Evolutionary conservation across 2,329 filamentous ascomycete species (phyloP).

Genomic region (Orbilia oligospora): DNA sequence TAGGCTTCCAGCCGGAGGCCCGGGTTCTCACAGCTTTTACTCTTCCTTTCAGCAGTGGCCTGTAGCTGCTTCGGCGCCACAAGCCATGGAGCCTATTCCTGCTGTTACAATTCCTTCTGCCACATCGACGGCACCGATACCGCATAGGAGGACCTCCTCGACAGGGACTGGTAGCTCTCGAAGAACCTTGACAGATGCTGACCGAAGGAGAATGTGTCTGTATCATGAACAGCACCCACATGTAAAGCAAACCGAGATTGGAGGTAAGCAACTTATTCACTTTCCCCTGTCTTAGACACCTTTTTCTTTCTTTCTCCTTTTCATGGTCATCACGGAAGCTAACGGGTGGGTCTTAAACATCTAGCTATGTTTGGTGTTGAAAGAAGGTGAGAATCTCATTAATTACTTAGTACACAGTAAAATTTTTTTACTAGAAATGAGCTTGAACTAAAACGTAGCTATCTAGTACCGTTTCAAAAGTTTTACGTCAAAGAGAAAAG

Average conservation of each 20-base stretch:
- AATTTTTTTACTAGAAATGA: slow-evolving; percentile 1
- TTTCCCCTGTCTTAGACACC: background rate
- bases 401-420: slow-evolving; percentile 16
- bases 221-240: slow-evolving; percentile 91
- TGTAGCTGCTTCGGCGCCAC: slow-evolving; percentile 48
- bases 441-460: slow-evolving; percentile 61
- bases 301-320: slow-evolving; percentile 1
- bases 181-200: slow-evolving; percentile 90
- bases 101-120: slow-evolving; percentile 67
- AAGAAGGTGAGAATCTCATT: slow-evolving; percentile 79
- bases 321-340: slow-evolving; percentile 30
- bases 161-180: slow-evolving; percentile 76
- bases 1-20: slow-evolving; percentile 43
- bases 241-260: slow-evolving; percentile 96
- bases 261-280: slow-evolving; percentile 72
- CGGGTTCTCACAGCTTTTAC: slow-evolving; percentile 54
- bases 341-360: slow-evolving; percentile 29
- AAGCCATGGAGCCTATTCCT: slow-evolving; percentile 53
- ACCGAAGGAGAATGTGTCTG: slow-evolving; percentile 92
- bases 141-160: slow-evolving; percentile 71
- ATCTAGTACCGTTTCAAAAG: slow-evolving; percentile 96
- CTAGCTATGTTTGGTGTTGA: slow-evolving; percentile 92
- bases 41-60: slow-evolving; percentile 57
- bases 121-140: slow-evolving; percentile 72
- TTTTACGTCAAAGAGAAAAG: slow-evolving; percentile 92